Evolutionary conservation across 2,329 filamentous ascomycete genomes (phyloP).

Genomic region (Aspergillus fischeri): DNA sequence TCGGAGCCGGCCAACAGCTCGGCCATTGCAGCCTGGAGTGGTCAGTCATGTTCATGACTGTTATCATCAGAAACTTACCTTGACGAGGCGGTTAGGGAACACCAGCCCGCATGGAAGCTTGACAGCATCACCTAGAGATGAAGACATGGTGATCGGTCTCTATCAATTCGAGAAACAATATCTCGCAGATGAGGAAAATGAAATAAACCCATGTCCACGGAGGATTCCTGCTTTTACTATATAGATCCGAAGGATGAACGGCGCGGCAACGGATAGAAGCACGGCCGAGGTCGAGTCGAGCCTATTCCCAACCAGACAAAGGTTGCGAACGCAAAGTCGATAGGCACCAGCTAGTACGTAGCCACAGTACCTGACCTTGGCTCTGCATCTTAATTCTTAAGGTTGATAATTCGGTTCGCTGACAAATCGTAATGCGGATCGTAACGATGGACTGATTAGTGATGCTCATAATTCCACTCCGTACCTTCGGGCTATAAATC

Average conservation of each 20-base stretch:
- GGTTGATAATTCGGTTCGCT: neutral
- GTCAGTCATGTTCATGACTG: neutral
- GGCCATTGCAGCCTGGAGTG: slow-evolving; percentile 40
- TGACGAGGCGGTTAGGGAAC: slow-evolving; percentile 53
- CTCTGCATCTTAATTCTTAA: neutral
- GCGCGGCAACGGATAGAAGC: neutral
- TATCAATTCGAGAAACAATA: neutral
- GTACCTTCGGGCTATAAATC: neutral
- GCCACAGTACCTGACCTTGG: neutral
- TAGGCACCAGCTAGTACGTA: neutral
- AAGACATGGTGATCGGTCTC: slow-evolving; percentile 16
- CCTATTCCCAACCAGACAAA: neutral
- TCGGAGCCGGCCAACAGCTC: slow-evolving; percentile 44
- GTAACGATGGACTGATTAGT: neutral
- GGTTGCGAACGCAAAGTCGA: neutral
- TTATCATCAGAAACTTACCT: slow-evolving; percentile 23
- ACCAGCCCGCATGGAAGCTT: slow-evolving; percentile 54
- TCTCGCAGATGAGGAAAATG: neutral
- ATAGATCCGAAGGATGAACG: neutral
- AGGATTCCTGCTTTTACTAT: no score
- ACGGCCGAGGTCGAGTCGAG: neutral
- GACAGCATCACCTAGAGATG: slow-evolving; percentile 39
- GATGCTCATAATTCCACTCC: neutral
- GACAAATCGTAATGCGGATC: neutral
- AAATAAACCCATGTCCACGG: no score